A percentile compares a stretch with the other conserved stretches of the same genome.
These are phyloP conservation scores for Hypoxylon trugodes DNA, from an alignment of 495 filamentous ascomycete genomes.

Conservation along the genomic window DNA sequence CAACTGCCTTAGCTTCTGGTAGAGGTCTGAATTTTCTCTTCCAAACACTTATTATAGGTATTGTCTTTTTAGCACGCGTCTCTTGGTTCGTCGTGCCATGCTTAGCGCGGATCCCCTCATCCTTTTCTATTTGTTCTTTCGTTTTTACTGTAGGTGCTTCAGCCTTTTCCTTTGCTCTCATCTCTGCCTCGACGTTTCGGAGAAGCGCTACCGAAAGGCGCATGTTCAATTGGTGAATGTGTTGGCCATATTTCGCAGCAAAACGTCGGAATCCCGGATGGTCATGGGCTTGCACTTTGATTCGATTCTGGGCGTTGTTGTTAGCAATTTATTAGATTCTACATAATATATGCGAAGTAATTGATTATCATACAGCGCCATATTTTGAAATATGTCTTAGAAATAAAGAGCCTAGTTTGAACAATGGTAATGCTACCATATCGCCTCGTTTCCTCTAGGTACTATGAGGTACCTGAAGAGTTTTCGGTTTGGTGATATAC, in stretches of 20 bases:
- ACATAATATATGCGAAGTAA: neutral
- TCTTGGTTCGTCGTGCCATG: conserved; percentile 51
- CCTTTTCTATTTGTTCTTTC: conserved; percentile 72
- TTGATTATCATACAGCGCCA: conserved; percentile 58
- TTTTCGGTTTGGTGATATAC: conserved; percentile 8
- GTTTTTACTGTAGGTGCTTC: conserved; percentile 83
- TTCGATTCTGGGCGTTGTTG: conserved; percentile 73
- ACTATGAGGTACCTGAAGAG: neutral
- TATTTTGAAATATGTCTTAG: conserved; percentile 67
- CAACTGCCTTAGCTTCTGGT: conserved; percentile 91
- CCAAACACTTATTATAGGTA: conserved; percentile 56
- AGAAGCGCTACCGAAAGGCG: conserved; percentile 84
- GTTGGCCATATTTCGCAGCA: conserved; percentile 73
- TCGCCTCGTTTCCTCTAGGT: conserved; percentile 8
- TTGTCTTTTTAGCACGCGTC: conserved; percentile 43
- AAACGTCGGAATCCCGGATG: conserved; percentile 88
- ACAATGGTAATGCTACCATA: conserved; percentile 62
- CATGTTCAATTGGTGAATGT: conserved; percentile 94
- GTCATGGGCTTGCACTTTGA: conserved; percentile 93
- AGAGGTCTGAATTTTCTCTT: conserved; percentile 71
- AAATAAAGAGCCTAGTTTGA: conserved; percentile 59
- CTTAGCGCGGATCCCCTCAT: conserved; percentile 60
- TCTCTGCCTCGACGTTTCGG: conserved; percentile 74
- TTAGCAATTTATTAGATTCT: conserved; percentile 18
- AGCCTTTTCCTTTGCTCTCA: conserved; percentile 67